Evolutionary conservation across 306 rosid species (phyloP).

Genomic region (Citrullus mucosospermus): DNA sequence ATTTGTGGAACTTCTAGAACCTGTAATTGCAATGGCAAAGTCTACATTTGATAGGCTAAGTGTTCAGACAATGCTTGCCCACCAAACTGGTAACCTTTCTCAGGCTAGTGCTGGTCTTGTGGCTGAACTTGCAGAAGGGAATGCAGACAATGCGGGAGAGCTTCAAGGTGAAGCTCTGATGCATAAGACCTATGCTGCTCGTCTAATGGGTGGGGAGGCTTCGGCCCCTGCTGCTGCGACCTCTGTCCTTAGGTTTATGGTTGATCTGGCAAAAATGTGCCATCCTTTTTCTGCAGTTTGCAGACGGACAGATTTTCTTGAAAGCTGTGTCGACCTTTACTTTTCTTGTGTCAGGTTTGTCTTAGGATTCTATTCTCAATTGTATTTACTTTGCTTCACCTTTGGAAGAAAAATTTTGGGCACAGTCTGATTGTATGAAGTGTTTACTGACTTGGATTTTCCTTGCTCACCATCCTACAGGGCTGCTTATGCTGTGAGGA

Average conservation of each 20-base stretch:
- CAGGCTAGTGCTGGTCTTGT: constrained; percentile 91
- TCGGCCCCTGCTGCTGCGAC: constrained; percentile 98
- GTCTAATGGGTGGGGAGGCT: constrained; percentile 99
- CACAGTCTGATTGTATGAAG: neutral
- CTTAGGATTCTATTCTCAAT: neutral
- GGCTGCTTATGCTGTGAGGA: constrained; percentile 91
- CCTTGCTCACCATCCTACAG: constrained; percentile 29
- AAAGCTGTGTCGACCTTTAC: constrained; percentile 86
- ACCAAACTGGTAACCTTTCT: constrained; percentile 89
- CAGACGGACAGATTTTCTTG: constrained; percentile 89
- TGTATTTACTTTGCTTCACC: constrained; percentile 2
- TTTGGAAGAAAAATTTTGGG: neutral
- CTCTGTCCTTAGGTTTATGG: constrained; percentile 91
- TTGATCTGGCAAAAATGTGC: constrained; percentile 97
- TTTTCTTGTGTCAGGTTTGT: constrained; percentile 96
- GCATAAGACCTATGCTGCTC: constrained; percentile 99
- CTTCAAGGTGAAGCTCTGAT: constrained; percentile 99
- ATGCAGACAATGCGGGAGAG: constrained; percentile 96
- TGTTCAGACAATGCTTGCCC: constrained; percentile 89
- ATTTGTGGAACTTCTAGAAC: constrained; percentile 76
- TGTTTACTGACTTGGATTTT: neutral
- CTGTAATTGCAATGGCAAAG: constrained; percentile 85
- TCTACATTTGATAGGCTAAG: constrained; percentile 87
- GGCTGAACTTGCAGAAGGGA: constrained; percentile 94
- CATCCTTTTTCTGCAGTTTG: constrained; percentile 78